Conservation (phyloP, 2,329 filamentous ascomycete species). For the Pseudofabraea citricarpa region DNA sequence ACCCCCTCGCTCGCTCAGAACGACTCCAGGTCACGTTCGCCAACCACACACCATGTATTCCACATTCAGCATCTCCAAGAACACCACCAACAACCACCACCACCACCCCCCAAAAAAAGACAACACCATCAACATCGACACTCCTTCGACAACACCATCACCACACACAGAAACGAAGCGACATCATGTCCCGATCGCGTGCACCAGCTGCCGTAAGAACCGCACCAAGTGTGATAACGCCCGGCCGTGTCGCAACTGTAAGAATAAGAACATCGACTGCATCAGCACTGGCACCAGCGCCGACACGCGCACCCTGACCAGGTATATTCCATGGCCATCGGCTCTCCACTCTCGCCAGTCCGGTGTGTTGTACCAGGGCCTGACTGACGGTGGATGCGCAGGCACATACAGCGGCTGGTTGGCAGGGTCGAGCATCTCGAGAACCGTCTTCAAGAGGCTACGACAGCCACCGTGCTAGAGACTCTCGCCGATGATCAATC, state of each 20-base stretch:
- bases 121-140: too few relatives aligned
- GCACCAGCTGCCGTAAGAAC: neutral
- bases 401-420: neutral
- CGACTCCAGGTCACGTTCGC: too few relatives aligned
- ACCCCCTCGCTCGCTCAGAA: neutral
- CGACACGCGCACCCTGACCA: neutral
- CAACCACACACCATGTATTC: neutral
- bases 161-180: neutral
- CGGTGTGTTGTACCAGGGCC: too few relatives aligned
- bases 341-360: too few relatives aligned
- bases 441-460: neutral
- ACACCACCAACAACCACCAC: neutral
- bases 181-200: neutral
- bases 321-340: too few relatives aligned
- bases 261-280: neutral
- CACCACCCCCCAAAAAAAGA: too few relatives aligned
- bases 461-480: neutral
- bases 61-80: neutral
- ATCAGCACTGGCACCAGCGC: too few relatives aligned
- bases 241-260: neutral
- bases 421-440: neutral
- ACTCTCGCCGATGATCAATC: neutral
- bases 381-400: neutral
- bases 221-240: neutral
- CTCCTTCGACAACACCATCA: too few relatives aligned